Percentiles rank a stretch among this genome's conserved stretches.
phyloP scores from a whole-genome alignment of 352 stramenopile species.

The Globisporangium nodosum region DNA sequence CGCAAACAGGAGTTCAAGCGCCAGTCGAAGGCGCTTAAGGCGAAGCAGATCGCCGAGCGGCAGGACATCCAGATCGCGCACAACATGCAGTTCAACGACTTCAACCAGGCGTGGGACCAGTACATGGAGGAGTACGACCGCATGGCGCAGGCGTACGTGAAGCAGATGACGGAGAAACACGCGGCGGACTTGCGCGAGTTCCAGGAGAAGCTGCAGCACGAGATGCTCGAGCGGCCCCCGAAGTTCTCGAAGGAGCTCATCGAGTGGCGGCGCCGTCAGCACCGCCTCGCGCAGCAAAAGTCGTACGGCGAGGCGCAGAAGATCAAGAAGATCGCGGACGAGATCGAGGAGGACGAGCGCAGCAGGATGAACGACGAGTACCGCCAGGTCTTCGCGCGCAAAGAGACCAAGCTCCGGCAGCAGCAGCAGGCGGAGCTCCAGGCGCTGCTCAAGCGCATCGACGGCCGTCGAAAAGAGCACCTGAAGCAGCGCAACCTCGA shows the following conservation, averaged over 20 bases:
- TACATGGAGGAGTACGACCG: constrained; percentile 95
- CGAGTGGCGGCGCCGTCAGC: constrained; percentile 91
- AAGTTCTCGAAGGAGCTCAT: constrained; percentile 95
- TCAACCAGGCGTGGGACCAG: constrained; percentile 92
- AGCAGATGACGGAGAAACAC: constrained; percentile 94
- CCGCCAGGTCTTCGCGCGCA: constrained; percentile 69
- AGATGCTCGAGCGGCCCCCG: constrained; percentile 80
- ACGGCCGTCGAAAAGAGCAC: constrained; percentile 91
- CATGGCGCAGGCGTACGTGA: constrained; percentile 92
- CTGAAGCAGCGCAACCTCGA: constrained; percentile 91
- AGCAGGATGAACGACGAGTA: constrained; percentile 85
- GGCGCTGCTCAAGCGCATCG: constrained; percentile 92
- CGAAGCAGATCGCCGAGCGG: constrained; percentile 87
- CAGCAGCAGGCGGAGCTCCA: constrained; percentile 92
- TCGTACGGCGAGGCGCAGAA: constrained; percentile 93
- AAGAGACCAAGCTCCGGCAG: constrained; percentile 87
- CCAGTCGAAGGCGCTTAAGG: constrained; percentile 89
- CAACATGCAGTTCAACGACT: constrained; percentile 95
- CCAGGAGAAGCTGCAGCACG: constrained; percentile 84
- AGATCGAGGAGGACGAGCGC: constrained; percentile 90
- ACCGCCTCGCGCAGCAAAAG: constrained; percentile 92
- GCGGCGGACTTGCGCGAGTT: constrained; percentile 77
- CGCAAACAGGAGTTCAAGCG: constrained; percentile 90
- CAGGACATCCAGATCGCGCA: constrained; percentile 94
- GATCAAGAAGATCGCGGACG: constrained; percentile 93